These are phyloP conservation scores for Macrolepiota fuliginosa DNA, from an alignment of 768 basidiomycete genomes.

Conservation along the genomic window DNA sequence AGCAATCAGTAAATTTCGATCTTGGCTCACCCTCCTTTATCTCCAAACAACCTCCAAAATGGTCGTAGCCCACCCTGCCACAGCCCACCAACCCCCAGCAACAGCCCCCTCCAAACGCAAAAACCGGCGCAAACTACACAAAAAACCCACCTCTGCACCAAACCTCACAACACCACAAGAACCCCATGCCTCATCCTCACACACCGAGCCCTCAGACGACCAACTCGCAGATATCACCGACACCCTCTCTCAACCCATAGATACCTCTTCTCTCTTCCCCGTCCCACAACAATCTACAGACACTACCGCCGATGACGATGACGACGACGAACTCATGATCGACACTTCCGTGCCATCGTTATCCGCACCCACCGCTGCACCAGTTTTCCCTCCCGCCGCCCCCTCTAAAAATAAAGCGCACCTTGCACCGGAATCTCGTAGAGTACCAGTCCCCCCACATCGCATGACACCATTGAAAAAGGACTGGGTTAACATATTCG, in stretches of 20 bases:
- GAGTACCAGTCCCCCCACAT: conserved; percentile 92
- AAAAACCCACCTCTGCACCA: conserved; percentile 26
- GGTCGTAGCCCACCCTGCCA: conserved; percentile 36
- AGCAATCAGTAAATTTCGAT: conserved; percentile 6
- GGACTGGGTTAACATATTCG: conserved; percentile 95
- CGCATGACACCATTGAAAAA: conserved; percentile 96
- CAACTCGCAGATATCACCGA: conserved; percentile 23
- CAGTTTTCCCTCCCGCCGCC: conserved; percentile 69
- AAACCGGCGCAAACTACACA: conserved; percentile 37
- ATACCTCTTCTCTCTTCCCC: conserved; percentile 13
- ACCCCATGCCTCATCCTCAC: conserved; percentile 15
- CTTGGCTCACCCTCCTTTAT: background rate
- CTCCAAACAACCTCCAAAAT: conserved; percentile 22
- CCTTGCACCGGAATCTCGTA: conserved; percentile 81
- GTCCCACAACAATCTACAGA: background rate
- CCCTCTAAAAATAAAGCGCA: conserved; percentile 46
- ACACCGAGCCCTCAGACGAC: conserved; percentile 17
- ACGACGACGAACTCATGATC: conserved; percentile 33
- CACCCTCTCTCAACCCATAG: conserved; percentile 17
- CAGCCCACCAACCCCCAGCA: conserved; percentile 16
- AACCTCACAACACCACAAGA: conserved; percentile 15
- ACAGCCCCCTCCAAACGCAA: conserved; percentile 24
- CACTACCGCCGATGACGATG: conserved; percentile 13
- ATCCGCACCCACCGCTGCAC: conserved; percentile 48
- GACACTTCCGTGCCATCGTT: conserved; percentile 31